phyloP scores from a whole-genome alignment of 805 yeast species.

The Cyberlindnera americana region DNA sequence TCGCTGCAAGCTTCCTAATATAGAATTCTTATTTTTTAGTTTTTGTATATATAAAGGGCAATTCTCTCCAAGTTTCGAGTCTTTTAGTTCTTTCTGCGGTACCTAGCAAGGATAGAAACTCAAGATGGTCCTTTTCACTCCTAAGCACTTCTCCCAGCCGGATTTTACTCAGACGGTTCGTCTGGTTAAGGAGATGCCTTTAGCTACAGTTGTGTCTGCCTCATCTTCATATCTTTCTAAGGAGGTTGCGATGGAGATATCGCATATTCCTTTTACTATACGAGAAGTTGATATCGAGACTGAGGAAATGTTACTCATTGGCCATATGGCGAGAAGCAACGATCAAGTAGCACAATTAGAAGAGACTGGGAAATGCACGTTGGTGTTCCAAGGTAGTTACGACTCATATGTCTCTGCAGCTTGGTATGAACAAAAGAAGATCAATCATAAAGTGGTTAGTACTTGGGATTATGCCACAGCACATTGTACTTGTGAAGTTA shows the following conservation, averaged over 20 bases:
- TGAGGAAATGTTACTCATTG: slow-evolving; percentile 41
- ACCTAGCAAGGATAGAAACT: too few relatives aligned
- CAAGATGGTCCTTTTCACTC: slow-evolving; percentile 28
- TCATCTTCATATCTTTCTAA: slow-evolving; percentile 18
- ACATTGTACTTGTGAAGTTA: slow-evolving; percentile 52
- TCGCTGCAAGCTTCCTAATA: too few relatives aligned
- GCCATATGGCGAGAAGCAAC: slow-evolving; percentile 53
- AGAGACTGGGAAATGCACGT: slow-evolving; percentile 35
- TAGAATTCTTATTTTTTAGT: too few relatives aligned
- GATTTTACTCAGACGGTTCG: slow-evolving; percentile 37
- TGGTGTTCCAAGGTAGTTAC: slow-evolving; percentile 46
- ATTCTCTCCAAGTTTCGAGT: background rate
- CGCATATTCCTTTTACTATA: slow-evolving; percentile 54
- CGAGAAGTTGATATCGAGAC: slow-evolving; percentile 29
- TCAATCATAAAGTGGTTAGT: slow-evolving; percentile 61
- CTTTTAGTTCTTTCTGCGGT: too few relatives aligned
- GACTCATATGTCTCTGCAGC: slow-evolving; percentile 55
- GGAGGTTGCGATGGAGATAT: slow-evolving; percentile 42
- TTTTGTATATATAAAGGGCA: too few relatives aligned
- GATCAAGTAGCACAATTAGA: slow-evolving; percentile 44
- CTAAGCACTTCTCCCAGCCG: slow-evolving; percentile 23
- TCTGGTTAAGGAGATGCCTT: slow-evolving; percentile 45
- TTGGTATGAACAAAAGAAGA: slow-evolving; percentile 54
- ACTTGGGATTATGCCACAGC: slow-evolving; percentile 65
- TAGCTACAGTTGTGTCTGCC: slow-evolving; percentile 47